Base-by-base conservation (phyloP, 805 yeast species). In the Pichia pseudocactophila region DNA sequence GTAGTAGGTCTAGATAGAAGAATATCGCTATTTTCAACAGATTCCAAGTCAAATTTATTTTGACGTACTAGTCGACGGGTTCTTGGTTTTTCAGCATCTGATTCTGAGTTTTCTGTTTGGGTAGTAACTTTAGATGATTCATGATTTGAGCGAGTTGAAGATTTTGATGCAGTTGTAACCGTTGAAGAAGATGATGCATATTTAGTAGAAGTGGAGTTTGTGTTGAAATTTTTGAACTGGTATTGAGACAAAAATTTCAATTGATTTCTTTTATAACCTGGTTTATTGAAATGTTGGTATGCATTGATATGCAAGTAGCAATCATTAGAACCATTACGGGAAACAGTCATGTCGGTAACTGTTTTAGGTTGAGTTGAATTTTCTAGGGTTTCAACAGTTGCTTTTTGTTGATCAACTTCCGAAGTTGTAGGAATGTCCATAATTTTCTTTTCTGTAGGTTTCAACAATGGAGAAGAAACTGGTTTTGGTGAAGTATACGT, bases 171-270 rank as follows among this genome's bases (percentile, higher is more conserved):
- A 32, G 42, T 13, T 5, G 43, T 19, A 15, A 11, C 19, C 4
- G 30, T 38, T 30, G 49, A 35, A 36, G 40, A 44, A 19, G 38
- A 26, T 17, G 26, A 11, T 4, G 49, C 16, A n/a, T 26, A 37
- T 30, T 22, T 22, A 6, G 25, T 22, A 22, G 25, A 22, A 22
- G 25, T 22, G 8, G 50, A 37, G 34, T 46, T 51, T 5, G 51
- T 39, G 15, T 36, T 42, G 7, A 41, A 40, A 16, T 36, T 39
- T 32, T 45, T 55, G 17, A 63, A 58, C 25, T 64, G 60, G 57
- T 79, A 79, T 50, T 75, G 75, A 44, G 68, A 68, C 45, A 79
- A 62, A 50, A 78, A 79, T n/a, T 56, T 56, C 42, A 74, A 50
- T 46, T 77, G 82, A 37, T 64, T 61, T 38, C 56, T 59, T 54